Evolutionary conservation across 352 stramenopile genomes (phyloP).

Genomic region (Phytophthora pinifolia): DNA sequence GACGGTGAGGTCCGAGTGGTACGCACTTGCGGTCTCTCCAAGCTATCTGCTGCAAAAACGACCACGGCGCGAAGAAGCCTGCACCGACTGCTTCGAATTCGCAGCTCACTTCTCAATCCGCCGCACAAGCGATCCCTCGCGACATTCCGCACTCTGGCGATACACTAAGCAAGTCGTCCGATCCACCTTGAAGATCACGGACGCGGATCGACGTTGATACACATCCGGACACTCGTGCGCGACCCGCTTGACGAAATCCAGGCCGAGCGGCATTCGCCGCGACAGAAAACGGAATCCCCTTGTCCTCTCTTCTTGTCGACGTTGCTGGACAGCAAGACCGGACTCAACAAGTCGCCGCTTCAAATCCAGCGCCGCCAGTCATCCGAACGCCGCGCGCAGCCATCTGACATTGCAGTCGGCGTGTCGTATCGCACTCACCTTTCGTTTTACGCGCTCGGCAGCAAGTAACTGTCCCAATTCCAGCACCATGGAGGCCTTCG

Average conservation of each 20-base stretch:
- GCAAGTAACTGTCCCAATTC: slow-evolving; percentile 16
- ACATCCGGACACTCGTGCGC: slow-evolving; percentile 2
- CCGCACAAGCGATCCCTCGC: neutral
- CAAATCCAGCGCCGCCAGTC: slow-evolving; percentile 37
- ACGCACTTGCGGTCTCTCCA: slow-evolving; percentile 12
- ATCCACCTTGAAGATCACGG: slow-evolving; percentile 19
- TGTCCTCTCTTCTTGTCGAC: slow-evolving; percentile 16
- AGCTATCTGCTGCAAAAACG: slow-evolving; percentile 10
- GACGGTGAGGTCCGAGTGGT: slow-evolving; percentile 13
- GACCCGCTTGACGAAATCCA: slow-evolving; percentile 6
- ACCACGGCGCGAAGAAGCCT: neutral
- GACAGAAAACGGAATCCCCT: slow-evolving; percentile 36
- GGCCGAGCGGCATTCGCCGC: slow-evolving; percentile 8
- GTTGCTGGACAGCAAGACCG: slow-evolving; percentile 29
- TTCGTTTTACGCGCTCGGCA: slow-evolving; percentile 23
- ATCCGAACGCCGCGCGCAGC: slow-evolving; percentile 22
- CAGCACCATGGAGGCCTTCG: slow-evolving; percentile 23
- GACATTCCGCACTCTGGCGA: slow-evolving; percentile 5
- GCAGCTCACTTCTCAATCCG: slow-evolving; percentile 2
- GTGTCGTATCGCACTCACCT: slow-evolving; percentile 20
- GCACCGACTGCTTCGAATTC: neutral
- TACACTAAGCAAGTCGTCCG: slow-evolving; percentile 3
- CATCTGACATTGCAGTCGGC: slow-evolving; percentile 21
- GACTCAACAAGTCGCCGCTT: slow-evolving; percentile 35
- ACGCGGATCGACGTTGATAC: slow-evolving; percentile 8